Conservation (phyloP, 1,284 basidiomycete species). For the Fomes fomentarius region DNA sequence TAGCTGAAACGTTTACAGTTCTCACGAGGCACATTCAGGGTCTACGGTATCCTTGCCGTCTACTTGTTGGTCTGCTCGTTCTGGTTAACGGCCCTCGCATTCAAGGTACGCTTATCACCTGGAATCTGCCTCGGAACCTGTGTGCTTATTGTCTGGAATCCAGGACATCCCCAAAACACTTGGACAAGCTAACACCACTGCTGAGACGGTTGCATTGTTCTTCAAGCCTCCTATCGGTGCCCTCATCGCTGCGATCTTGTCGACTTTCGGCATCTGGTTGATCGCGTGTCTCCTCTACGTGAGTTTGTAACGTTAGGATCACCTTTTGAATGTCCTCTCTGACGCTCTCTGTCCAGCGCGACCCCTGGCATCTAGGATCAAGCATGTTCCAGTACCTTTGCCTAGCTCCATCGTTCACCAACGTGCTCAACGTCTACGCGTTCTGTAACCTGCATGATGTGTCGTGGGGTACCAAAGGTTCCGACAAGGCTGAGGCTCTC, state of each 20-base stretch:
- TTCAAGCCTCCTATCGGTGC: constrained; percentile 81
- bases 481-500: constrained; percentile 94
- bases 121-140: too few species aligned
- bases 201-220: constrained; percentile 55
- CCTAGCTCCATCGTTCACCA: constrained; percentile 90
- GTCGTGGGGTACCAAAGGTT: constrained; percentile 95
- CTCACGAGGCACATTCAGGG: too few species aligned
- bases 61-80: constrained; percentile 88
- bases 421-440: constrained; percentile 94
- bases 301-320: constrained; percentile 35
- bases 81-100: constrained; percentile 80
- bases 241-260: constrained; percentile 85
- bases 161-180: constrained; percentile 62
- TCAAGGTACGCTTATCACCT: too few species aligned
- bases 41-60: constrained; percentile 77
- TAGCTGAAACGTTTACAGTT: too few species aligned
- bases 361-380: constrained; percentile 99
- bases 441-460: constrained; percentile 96
- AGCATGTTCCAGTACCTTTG: constrained; percentile 93
- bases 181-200: constrained; percentile 46
- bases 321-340: not conserved
- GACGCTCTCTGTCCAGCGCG: constrained; percentile 56
- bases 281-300: constrained; percentile 90
- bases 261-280: constrained; percentile 87
- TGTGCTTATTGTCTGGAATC: too few species aligned